These are phyloP conservation scores for Trichoderma sp. DNA, from an alignment of 2,329 filamentous ascomycete genomes.

Conservation along the genomic window DNA sequence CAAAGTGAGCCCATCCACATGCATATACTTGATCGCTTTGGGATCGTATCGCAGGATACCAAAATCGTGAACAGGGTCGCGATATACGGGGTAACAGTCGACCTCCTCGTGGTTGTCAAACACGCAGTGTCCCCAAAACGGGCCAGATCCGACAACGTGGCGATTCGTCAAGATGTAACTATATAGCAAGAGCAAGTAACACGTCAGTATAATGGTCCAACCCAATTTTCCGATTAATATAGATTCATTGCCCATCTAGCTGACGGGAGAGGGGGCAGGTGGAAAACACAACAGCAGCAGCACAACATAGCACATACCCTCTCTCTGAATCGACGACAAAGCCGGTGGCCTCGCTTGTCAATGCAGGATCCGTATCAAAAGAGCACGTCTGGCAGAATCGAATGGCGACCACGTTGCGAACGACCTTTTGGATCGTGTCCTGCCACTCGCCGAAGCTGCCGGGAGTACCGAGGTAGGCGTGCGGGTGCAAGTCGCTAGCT, in stretches of 20 bases:
- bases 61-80: slow-evolving; percentile 97
- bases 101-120: slow-evolving; percentile 99
- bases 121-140: slow-evolving; percentile 97
- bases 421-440: slow-evolving; percentile 88
- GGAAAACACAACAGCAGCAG: slow-evolving; percentile 21
- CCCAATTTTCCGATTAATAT: background rate
- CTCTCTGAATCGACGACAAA: slow-evolving; percentile 95
- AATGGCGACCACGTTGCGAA: slow-evolving; percentile 96
- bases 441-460: slow-evolving; percentile 71
- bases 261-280: background rate
- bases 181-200: background rate
- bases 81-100: slow-evolving; percentile 94
- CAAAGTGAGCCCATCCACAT: slow-evolving; percentile 73
- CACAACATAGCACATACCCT: slow-evolving; percentile 52
- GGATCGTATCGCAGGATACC: slow-evolving; percentile 96
- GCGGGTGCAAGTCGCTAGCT: slow-evolving; percentile 39
- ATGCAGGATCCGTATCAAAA: slow-evolving; percentile 93
- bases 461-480: slow-evolving; percentile 37
- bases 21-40: slow-evolving; percentile 96
- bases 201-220: background rate
- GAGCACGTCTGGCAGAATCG: slow-evolving; percentile 97
- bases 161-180: slow-evolving; percentile 81
- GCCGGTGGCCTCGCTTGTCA: slow-evolving; percentile 93
- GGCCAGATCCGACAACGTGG: slow-evolving; percentile 91
- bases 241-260: background rate